Percentiles rank a stretch among this genome's conserved stretches.
Conservation (phyloP, 176 grass and related monocot species). For the Rhynchospora pubera region DNA sequence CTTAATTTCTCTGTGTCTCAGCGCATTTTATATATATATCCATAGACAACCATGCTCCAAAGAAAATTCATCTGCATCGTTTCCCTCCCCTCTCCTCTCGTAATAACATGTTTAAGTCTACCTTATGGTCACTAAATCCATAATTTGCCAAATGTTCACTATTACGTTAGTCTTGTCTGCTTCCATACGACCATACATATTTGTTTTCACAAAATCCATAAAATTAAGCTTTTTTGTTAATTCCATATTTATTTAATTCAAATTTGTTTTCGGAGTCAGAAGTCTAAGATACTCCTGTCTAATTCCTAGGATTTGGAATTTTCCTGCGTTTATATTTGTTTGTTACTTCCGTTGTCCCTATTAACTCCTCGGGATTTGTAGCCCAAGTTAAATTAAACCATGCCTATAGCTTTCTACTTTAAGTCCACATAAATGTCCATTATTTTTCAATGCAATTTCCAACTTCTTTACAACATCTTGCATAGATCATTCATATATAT, state of each 20-base stretch:
- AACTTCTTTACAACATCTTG: neutral
- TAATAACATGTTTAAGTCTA: no score
- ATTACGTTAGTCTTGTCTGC: no score
- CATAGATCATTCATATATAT: neutral
- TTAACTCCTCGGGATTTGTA: conserved; percentile 63
- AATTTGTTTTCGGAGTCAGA: neutral
- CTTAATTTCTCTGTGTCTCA: no score
- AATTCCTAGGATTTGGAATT: conserved; percentile 93
- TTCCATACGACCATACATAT: no score
- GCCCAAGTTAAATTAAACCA: conserved; percentile 22
- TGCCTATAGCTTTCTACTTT: conserved; percentile 9
- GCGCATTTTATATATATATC: no score
- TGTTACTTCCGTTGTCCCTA: conserved; percentile 42
- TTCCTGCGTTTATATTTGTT: conserved; percentile 52
- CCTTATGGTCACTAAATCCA: no score
- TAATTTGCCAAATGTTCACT: no score
- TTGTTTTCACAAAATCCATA: no score
- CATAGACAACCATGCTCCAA: no score
- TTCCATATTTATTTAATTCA: neutral
- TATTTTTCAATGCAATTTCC: neutral
- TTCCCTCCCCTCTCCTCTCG: no score
- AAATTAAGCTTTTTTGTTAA: neutral
- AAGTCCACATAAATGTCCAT: neutral
- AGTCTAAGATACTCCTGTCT: neutral
- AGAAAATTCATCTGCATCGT: no score